These are phyloP conservation scores for Zymoseptoria crescenta DNA, from an alignment of 2,329 filamentous ascomycete genomes.

Conservation along the genomic window DNA sequence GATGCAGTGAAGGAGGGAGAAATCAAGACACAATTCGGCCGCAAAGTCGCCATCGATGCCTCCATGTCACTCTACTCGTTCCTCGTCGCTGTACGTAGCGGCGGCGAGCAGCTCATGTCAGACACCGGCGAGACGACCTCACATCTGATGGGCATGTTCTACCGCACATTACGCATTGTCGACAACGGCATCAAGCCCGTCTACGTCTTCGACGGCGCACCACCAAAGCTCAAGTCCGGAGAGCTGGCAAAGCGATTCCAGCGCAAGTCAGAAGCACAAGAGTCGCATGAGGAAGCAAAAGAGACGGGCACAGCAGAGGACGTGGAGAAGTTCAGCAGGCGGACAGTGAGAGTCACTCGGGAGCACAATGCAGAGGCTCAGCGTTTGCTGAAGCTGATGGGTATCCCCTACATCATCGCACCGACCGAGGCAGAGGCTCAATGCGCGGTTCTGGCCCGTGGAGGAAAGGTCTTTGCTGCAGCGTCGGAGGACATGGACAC, in stretches of 20 bases:
- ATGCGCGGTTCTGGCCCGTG: constrained; percentile 80
- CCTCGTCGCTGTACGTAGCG: constrained; percentile 91
- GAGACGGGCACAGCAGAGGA: constrained; percentile 95
- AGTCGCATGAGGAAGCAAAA: constrained; percentile 87
- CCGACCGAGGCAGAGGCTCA: constrained; percentile 97
- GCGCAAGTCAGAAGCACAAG: constrained; percentile 85
- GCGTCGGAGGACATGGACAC: constrained; percentile 99
- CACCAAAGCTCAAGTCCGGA: constrained; percentile 94
- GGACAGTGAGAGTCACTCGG: constrained; percentile 88
- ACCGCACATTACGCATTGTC: constrained; percentile 94
- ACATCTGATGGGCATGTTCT: constrained; percentile 99
- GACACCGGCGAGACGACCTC: constrained; percentile 95
- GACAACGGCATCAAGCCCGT: constrained; percentile 98
- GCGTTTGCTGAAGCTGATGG: constrained; percentile 85
- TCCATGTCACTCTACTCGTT: constrained; percentile 99
- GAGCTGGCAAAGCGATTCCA: constrained; percentile 94
- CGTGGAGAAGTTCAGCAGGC: constrained; percentile 92
- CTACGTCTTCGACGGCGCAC: constrained; percentile 95
- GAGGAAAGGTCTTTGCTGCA: constrained; percentile 92
- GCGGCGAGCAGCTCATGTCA: constrained; percentile 91
- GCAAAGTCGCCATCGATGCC: constrained; percentile 59
- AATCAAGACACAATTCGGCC: constrained; percentile 97
- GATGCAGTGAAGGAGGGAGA: constrained; percentile 92
- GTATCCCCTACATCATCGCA: constrained; percentile 87
- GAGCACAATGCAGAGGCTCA: constrained; percentile 97